Evolutionary conservation across 1,284 basidiomycete species (phyloP), one percentile per base, ranked within the genome.

Genomic region (Apiotrichum sp.): DNA sequence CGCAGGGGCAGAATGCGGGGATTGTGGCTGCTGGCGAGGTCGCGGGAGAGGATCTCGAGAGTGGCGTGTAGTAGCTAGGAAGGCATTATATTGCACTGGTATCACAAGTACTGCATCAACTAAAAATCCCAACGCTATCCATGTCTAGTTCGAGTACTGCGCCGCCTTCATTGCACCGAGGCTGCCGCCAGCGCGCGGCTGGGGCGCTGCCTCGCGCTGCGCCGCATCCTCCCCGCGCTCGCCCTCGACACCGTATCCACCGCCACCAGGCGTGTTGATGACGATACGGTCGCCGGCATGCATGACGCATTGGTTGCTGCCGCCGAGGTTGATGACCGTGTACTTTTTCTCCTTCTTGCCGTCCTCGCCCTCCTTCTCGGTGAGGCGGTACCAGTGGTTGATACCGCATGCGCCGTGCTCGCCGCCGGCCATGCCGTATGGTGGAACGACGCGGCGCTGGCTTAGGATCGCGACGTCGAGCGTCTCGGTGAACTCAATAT

Each of bases 381-480:
- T 44, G 36, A 47, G 36, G 13, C 31, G 43, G 46, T 54, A 78
- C 93, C 93, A 98, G 22, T 87, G 84, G 72, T 98, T 98, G 48
- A 84, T 81, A 0, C 93, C 93, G 58, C 87, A 75, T 50, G 76
- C 79, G 9, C 86, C 93, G 4, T 84, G 80, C 14, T 82, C 84
- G 9, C 95, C 95, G 8, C 93, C 93, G 62, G 88, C 84, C 71
- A 93, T 74, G 2, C 95, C 95, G 71, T 95, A 97, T 9, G 95
- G 95, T 60, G 86, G 84, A 38, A 88, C 83, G 0, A 91, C 90
- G 14, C 95, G 82, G 57, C 95, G 81, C 85, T 92, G 66, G 6
- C 66, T 70, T 11, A 71, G 51, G 36, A 97, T 95, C 7, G 89
- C 89, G 36, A 95, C 89, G 45, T 95, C 90, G 71, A 97, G 84